Conservation (phyloP, 2,329 filamentous ascomycete genomes). For the Teratosphaeria viscida region DNA sequence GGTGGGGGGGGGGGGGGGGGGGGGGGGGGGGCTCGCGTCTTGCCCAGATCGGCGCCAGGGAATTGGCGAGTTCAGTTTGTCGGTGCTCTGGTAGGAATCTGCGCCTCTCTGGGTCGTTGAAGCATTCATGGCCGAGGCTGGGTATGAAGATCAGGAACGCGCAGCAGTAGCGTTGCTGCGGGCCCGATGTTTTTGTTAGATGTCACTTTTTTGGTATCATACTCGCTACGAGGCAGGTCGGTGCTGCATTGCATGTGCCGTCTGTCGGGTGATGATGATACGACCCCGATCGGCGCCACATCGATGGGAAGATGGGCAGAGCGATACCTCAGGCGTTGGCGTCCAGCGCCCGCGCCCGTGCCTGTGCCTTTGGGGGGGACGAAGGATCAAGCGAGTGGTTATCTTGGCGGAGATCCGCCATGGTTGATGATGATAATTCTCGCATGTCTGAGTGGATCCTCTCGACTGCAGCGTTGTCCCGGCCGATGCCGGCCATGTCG, state of each 20-base stretch:
- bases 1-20: no score
- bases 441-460: slow-evolving; percentile 4
- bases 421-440: no score
- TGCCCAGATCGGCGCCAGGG: background rate
- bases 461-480: slow-evolving; percentile 1
- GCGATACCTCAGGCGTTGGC: background rate
- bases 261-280: background rate
- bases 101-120: no score
- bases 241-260: background rate
- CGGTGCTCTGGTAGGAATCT: background rate
- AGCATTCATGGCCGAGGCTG: background rate
- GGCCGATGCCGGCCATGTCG: background rate
- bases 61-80: background rate
- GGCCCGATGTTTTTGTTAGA: background rate
- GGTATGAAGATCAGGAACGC: slow-evolving; percentile 24
- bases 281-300: background rate
- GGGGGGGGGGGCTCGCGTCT: no score
- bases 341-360: background rate
- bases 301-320: background rate
- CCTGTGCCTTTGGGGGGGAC: background rate
- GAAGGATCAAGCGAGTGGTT: background rate
- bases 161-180: slow-evolving; percentile 19
- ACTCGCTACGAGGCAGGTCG: background rate
- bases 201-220: background rate
- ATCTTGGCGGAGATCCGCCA: no score